phyloP scores from a whole-genome alignment of 345 rosid genomes.

The Bruguiera gymnorhiza region DNA sequence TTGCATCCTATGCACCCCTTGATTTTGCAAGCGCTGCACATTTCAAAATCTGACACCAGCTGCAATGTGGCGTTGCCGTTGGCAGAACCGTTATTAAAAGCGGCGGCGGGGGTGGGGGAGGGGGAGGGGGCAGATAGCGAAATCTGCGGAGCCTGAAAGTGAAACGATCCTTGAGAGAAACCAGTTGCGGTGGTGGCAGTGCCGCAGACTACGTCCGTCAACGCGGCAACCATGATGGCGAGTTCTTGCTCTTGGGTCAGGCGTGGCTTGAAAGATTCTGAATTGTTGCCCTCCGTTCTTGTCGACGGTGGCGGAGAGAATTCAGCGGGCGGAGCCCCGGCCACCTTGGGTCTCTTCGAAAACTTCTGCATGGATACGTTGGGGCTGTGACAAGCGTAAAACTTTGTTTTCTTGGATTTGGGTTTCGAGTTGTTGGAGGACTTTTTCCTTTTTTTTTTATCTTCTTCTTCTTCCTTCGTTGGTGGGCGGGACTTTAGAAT shows the following conservation, averaged over 20 bases:
- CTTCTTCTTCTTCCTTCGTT: too few species aligned
- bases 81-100: background rate
- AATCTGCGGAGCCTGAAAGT: background rate
- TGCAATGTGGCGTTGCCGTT: background rate
- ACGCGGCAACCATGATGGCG: constrained; percentile 60
- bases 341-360: constrained; percentile 28
- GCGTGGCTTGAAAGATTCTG: constrained; percentile 2
- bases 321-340: constrained; percentile 6
- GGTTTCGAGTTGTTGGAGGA: background rate
- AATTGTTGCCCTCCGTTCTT: background rate
- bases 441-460: too few species aligned
- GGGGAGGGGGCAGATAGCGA: constrained; percentile 3
- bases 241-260: constrained; percentile 59
- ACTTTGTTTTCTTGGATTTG: background rate
- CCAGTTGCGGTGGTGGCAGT: background rate
- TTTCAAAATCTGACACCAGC: constrained; percentile 41
- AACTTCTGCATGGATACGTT: constrained; percentile 30
- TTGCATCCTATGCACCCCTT: constrained; percentile 74
- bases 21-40: constrained; percentile 59
- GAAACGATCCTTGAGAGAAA: background rate
- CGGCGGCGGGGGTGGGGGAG: constrained; percentile 1
- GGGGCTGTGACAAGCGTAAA: background rate
- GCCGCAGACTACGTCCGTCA: constrained; percentile 35
- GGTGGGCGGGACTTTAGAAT: too few species aligned
- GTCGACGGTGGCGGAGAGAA: background rate